A percentile compares a stretch with the other conserved stretches of the same genome.
phyloP scores from a whole-genome alignment of 768 basidiomycete species.

The Epithele typhae region DNA sequence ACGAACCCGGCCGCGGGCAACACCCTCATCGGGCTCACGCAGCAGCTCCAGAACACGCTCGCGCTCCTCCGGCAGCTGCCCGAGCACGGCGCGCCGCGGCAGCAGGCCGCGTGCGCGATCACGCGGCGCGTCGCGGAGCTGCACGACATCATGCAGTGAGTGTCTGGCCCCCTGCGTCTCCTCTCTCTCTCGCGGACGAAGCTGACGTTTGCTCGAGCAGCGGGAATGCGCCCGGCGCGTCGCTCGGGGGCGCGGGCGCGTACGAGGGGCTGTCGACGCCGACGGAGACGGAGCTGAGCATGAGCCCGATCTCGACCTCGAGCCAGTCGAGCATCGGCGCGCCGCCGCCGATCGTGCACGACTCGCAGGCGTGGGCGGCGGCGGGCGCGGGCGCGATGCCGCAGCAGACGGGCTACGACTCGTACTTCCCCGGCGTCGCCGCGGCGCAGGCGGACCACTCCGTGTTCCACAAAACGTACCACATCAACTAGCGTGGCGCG shows the following conservation, averaged over 20 bases:
- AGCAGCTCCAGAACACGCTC: conserved; percentile 57
- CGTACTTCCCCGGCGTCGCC: conserved; percentile 63
- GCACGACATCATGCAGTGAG: conserved; percentile 62
- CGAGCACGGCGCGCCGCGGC: conserved; percentile 43
- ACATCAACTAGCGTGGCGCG: conserved; percentile 15
- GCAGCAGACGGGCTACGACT: conserved; percentile 45
- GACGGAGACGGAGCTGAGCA: conserved; percentile 51
- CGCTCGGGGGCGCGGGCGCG: conserved; percentile 3
- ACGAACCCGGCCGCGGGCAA: conserved; percentile 55
- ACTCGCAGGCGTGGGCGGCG: conserved; percentile 50
- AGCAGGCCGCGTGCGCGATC: conserved; percentile 39
- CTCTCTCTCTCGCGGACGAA: conserved; percentile 1
- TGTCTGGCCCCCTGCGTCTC: conserved; percentile 21
- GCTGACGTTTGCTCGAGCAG: conserved; percentile 5
- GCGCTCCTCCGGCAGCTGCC: conserved; percentile 56
- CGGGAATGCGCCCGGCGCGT: conserved; percentile 11
- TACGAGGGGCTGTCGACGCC: conserved; percentile 22
- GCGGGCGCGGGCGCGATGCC: background rate
- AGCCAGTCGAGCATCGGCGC: conserved; percentile 41
- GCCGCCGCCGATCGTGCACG: conserved; percentile 34
- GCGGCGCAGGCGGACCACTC: conserved; percentile 26
- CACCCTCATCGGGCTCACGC: conserved; percentile 56
- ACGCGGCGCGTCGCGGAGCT: conserved; percentile 60
- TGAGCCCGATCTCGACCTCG: conserved; percentile 43
- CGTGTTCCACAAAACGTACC: conserved; percentile 26